Evolutionary conservation across 768 basidiomycete genomes (phyloP), one percentile per base, ranked within the genome.

Genomic region (Podaxis sp.): DNA sequence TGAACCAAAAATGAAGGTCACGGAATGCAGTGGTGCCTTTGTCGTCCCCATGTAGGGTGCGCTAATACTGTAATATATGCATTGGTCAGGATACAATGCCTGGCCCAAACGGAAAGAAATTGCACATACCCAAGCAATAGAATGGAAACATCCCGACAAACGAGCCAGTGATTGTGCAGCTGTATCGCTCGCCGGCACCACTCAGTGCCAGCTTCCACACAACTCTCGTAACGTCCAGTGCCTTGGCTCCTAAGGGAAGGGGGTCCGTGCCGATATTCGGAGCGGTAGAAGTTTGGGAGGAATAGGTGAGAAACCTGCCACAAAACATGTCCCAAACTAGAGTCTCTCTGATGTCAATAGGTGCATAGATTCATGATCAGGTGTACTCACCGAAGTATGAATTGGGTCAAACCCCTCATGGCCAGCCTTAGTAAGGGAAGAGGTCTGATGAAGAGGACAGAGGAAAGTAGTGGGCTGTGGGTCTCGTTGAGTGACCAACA

Each of bases 1-100:
- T 10, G 54, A 55, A 10, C 54, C 54, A 13, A 40, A 55, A 22
- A 40, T 40, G 40, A 55, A 55, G n/a, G 54, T 55, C 10, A 55
- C 2, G 7, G 54, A 40, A 22, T 37, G 30, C 20, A 5, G 40
- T 6, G n/a, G 36, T 20, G 54, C 36, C 36, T 55, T 55, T 7
- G n/a, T 38, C 36, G 38, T 24, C 36, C 36, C 36, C 38, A 55
- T 55, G 24, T 55, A 55, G 13, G 51, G 51, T 28, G 51, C 51
- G 11, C 17, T 26, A 13, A 17, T 6, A 17, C 51, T 52, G 13
- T 30, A 30, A 30, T 8, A 8, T 7, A 30, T 30, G 30, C 7
- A 1, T 30, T 30, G 6, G 30, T 30, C 30, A 30, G 30, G 8
- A 30, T 30, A 30, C 30, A 30, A 30, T 30, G 30, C 30, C 30